Evolutionary conservation across 306 rosid genomes (phyloP).

Genomic region (Rosa persica): DNA sequence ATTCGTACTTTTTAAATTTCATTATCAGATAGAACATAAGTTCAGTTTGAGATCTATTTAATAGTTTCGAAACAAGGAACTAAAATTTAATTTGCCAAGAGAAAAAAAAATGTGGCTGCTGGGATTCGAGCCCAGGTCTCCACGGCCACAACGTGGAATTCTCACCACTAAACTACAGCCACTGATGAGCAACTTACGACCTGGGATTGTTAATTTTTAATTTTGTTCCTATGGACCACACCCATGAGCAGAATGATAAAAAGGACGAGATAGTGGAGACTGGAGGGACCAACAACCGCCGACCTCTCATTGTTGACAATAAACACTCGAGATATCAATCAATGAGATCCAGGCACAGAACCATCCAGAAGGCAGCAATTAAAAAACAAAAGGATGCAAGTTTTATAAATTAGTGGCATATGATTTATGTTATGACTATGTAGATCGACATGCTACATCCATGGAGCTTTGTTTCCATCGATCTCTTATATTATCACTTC

Average conservation of each 20-base stretch:
- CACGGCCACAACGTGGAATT: constrained; percentile 35
- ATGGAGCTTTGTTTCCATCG: background rate
- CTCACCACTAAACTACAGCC: constrained; percentile 28
- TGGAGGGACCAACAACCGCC: background rate
- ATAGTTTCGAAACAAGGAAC: no score
- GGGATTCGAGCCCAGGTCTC: constrained; percentile 41
- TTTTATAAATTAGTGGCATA: background rate
- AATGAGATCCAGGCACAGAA: background rate
- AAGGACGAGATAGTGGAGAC: background rate
- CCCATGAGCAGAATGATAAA: background rate
- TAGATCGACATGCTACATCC: background rate
- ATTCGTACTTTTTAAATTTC: no score
- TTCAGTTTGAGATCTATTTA: no score
- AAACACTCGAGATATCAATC: background rate
- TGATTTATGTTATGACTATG: background rate
- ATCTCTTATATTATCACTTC: no score
- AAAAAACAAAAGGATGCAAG: background rate
- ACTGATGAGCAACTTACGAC: no score
- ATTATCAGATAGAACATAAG: no score
- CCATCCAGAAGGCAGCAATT: background rate
- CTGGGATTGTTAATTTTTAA: no score
- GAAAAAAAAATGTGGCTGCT: constrained; percentile 11
- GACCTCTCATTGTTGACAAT: background rate
- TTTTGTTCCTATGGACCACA: no score
- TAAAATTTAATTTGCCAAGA: no score